Base-by-base conservation (phyloP, 108 stramenopile species). In the Nannochloropsis gaditana region DNA sequence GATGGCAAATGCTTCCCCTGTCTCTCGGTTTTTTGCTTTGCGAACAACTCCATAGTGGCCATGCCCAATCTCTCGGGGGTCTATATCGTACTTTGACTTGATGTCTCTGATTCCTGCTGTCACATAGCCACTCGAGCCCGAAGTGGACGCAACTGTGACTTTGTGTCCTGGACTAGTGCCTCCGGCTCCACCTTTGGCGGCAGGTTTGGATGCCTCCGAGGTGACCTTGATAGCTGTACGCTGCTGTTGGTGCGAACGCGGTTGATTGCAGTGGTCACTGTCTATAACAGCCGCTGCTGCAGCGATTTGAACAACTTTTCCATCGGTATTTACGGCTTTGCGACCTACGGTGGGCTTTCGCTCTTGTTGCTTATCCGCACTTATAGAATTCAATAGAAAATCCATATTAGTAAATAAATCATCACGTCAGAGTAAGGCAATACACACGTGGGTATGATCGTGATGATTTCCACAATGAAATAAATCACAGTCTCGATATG, bases 21-120 rank as follows among this genome's bases (percentile, higher is more conserved):
- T 86, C 44, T 6, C 31, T 11, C 79, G n/a, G 45, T 87, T 21
- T 9, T 44, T 31, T 84, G 88, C 89, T 8, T 85, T 85, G 41
- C 90, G 45, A 11, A 90, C 90, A 5, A 90, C 88, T 8, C 90
- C 90, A 80, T 90, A 90, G 87, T 89, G 88, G 4, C 90, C 90
- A 73, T 86, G 86, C 17, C 90, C 90, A 42, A 90, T 80, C 86
- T 86, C 85, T 59, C 86, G 86, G 44, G 79, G 45, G 45, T 83
- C 45, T 6, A 89, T 83, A 9, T 44, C 19, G 79, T 89, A 89
- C 80, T 85, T 85, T 44, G 59, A 42, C n/a, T 84, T 83, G 41
- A 89, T 83, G 43, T 89, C 88, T 59, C n/a, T 73, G 8, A n/a
- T 73, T n/a, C 41, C 80, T 41, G 21, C 80, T 9, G 80, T 73